These are phyloP conservation scores for Yamadazyma ubonensis DNA, from an alignment of 805 yeast genomes.

Conservation along the genomic window DNA sequence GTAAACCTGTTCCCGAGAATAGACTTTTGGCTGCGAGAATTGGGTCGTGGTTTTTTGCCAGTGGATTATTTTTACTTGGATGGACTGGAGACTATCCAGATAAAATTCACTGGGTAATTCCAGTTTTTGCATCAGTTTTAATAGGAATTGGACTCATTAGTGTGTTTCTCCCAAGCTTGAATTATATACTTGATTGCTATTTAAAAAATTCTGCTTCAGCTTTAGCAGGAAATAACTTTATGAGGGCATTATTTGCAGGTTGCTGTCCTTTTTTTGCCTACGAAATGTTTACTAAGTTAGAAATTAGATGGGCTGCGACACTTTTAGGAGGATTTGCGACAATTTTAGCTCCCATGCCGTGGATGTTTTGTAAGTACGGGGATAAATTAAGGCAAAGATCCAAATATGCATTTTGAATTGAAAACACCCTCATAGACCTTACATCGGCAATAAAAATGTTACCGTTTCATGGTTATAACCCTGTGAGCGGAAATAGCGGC, in stretches of 20 bases:
- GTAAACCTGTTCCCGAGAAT: conserved; percentile 70
- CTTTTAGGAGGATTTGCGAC: conserved; percentile 53
- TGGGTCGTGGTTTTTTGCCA: conserved; percentile 69
- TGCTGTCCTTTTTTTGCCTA: conserved; percentile 59
- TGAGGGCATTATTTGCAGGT: conserved; percentile 59
- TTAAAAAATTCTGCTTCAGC: conserved; percentile 60
- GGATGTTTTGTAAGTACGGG: conserved; percentile 52
- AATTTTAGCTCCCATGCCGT: conserved; percentile 56
- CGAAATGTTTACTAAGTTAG: conserved; percentile 50
- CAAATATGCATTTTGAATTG: conserved; percentile 12
- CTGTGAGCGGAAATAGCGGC: no score
- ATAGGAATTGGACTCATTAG: conserved; percentile 49
- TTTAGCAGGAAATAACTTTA: conserved; percentile 60
- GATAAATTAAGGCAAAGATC: conserved; percentile 23
- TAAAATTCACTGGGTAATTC: conserved; percentile 72
- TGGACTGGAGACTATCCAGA: conserved; percentile 82
- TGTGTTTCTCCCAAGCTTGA: conserved; percentile 58
- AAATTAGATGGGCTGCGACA: conserved; percentile 55
- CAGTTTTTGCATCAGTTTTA: conserved; percentile 46
- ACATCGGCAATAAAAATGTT: not conserved
- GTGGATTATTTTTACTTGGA: conserved; percentile 81
- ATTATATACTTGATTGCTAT: conserved; percentile 62
- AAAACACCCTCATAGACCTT: not conserved
- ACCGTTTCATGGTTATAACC: no score
- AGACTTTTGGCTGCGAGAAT: conserved; percentile 75